Evolutionary conservation across 2,329 filamentous ascomycete species (phyloP).

Genomic region (Nemania bipapillata): DNA sequence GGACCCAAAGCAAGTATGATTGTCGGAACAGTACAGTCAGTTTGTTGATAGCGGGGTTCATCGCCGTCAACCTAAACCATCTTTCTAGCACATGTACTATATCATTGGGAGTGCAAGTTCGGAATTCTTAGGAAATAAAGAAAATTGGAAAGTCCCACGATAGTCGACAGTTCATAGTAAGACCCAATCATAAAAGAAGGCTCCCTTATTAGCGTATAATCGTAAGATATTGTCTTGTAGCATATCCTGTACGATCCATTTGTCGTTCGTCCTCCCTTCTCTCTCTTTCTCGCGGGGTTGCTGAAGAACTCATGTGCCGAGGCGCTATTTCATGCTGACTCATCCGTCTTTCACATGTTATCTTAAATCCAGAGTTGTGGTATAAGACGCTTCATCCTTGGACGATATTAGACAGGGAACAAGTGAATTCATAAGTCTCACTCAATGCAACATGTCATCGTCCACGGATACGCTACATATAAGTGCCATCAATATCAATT

Average conservation of each 20-base stretch:
- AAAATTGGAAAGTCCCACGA: neutral
- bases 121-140: neutral
- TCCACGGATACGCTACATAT: constrained; percentile 10
- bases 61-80: neutral
- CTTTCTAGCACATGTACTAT: too few relatives aligned
- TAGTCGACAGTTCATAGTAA: neutral
- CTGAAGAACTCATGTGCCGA: neutral
- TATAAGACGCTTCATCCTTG: neutral
- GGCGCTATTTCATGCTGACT: constrained; percentile 12
- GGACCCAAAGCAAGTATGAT: too few relatives aligned
- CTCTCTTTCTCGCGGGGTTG: neutral
- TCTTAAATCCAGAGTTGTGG: neutral
- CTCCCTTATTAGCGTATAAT: neutral
- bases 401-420: constrained; percentile 9
- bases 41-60: too few relatives aligned
- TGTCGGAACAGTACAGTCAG: too few relatives aligned
- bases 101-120: neutral
- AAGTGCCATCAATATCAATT: constrained; percentile 4
- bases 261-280: neutral
- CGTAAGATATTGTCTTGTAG: neutral
- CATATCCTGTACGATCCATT: neutral
- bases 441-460: constrained; percentile 7
- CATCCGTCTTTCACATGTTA: constrained; percentile 27
- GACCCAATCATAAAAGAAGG: neutral
- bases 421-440: constrained; percentile 22